Percentiles rank a stretch among this genome's conserved stretches.
These are phyloP conservation scores for Kockovaella imperatae DNA, from an alignment of 768 basidiomycete genomes.

Conservation along the genomic window DNA sequence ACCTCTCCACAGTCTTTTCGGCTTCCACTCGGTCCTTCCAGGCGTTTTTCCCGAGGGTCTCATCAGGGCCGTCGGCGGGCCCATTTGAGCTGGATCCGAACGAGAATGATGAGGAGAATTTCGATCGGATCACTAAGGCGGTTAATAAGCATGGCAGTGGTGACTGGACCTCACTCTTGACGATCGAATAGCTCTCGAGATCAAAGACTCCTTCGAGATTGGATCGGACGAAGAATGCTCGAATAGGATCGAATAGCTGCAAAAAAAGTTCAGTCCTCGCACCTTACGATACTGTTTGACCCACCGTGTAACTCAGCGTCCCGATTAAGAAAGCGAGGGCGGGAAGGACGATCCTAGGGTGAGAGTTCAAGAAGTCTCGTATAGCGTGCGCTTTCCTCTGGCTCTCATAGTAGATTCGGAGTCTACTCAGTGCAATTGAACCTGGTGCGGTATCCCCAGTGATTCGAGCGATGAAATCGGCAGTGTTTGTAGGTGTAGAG, in stretches of 20 bases:
- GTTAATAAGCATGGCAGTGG: not conserved
- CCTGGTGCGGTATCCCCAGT: slow-evolving; percentile 9
- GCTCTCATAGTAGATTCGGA: slow-evolving; percentile 40
- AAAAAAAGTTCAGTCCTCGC: slow-evolving; percentile 3
- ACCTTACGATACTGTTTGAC: slow-evolving; percentile 25
- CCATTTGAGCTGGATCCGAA: slow-evolving; percentile 14
- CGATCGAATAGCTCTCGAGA: slow-evolving; percentile 58
- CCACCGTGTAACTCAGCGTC: slow-evolving; percentile 75
- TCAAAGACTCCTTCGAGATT: slow-evolving; percentile 82
- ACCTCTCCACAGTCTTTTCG: slow-evolving; percentile 57
- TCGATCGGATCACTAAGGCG: not conserved
- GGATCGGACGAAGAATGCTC: slow-evolving; percentile 70
- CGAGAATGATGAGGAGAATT: slow-evolving; percentile 7
- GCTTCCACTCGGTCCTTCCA: slow-evolving; percentile 86
- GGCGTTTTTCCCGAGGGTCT: slow-evolving; percentile 46
- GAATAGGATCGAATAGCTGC: slow-evolving; percentile 86
- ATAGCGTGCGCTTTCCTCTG: slow-evolving; percentile 44
- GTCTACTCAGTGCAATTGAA: slow-evolving; percentile 29
- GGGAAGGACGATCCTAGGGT: slow-evolving; percentile 44
- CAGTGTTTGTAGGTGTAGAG: slow-evolving; percentile 44
- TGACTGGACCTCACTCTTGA: slow-evolving; percentile 53
- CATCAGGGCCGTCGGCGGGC: slow-evolving; percentile 6
- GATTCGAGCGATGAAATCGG: slow-evolving; percentile 33
- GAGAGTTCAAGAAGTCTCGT: slow-evolving; percentile 42
- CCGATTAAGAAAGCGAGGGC: slow-evolving; percentile 75